A percentile compares a stretch with the other conserved stretches of the same genome.
phyloP scores from a whole-genome alignment of 495 filamentous ascomycete genomes.

The Zalerion maritima region DNA sequence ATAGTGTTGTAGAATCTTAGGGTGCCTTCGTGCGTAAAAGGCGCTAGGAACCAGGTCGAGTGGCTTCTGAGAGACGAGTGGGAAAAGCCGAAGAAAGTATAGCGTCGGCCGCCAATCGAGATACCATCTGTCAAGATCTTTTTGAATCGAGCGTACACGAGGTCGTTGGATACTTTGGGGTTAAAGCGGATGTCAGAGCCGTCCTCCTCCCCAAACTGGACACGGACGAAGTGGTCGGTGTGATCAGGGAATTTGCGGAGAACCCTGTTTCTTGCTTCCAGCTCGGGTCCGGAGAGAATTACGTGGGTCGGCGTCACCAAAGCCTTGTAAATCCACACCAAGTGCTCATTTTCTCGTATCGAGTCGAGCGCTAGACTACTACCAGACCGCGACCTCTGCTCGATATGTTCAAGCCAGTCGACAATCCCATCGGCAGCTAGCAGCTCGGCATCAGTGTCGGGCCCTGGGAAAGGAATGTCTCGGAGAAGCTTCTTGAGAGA shows the following conservation, averaged over 20 bases:
- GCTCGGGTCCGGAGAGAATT: slow-evolving; percentile 53
- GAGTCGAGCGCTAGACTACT: slow-evolving; percentile 7
- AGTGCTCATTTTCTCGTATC: slow-evolving; percentile 12
- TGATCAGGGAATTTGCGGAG: slow-evolving; percentile 52
- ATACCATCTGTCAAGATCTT: slow-evolving; percentile 39
- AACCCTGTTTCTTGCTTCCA: slow-evolving; percentile 59
- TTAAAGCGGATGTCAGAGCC: slow-evolving; percentile 47
- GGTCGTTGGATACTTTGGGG: slow-evolving; percentile 33
- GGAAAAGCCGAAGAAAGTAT: slow-evolving; percentile 64
- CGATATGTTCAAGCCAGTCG: slow-evolving; percentile 22
- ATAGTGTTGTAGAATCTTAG: slow-evolving; percentile 33
- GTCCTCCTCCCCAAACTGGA: slow-evolving; percentile 61
- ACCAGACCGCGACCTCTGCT: slow-evolving; percentile 16
- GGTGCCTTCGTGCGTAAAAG: slow-evolving; percentile 37
- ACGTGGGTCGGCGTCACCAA: slow-evolving; percentile 55
- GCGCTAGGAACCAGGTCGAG: slow-evolving; percentile 60
- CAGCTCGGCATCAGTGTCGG: slow-evolving; percentile 27
- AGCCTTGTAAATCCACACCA: slow-evolving; percentile 39
- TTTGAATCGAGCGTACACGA: slow-evolving; percentile 46
- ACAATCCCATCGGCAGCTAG: slow-evolving; percentile 30
- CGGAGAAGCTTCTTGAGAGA: slow-evolving; percentile 33
- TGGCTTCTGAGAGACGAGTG: slow-evolving; percentile 61
- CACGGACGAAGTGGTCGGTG: slow-evolving; percentile 52
- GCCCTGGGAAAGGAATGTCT: slow-evolving; percentile 34
- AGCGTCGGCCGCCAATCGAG: slow-evolving; percentile 46